phyloP scores from a whole-genome alignment of 306 rosid genomes.

The Alnus rubra region DNA sequence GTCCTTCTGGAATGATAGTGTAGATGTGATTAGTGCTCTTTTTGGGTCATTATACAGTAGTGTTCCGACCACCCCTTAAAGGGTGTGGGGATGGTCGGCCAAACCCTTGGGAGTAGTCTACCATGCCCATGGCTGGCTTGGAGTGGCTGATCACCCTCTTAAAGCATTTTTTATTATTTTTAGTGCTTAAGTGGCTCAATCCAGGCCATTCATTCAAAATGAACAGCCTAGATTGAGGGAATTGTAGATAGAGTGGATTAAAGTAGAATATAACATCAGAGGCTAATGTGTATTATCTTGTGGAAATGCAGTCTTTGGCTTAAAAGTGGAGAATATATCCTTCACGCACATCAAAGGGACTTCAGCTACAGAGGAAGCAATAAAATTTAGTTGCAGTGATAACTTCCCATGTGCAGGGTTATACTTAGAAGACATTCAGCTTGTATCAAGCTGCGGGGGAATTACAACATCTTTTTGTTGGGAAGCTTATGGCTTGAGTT shows the following conservation, averaged over 20 bases:
- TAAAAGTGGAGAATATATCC: conserved; percentile 66
- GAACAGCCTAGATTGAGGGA: too few relatives aligned
- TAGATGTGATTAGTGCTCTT: too few relatives aligned
- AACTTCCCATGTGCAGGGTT: conserved; percentile 62
- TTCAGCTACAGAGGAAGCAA: conserved; percentile 74
- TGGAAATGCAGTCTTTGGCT: conserved; percentile 66
- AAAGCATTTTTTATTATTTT: too few relatives aligned
- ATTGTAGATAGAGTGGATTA: neutral
- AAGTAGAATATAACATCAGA: conserved; percentile 16
- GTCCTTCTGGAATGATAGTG: neutral
- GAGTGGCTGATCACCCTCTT: too few relatives aligned
- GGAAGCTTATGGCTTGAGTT: conserved; percentile 72
- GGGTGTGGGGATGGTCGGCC: too few relatives aligned
- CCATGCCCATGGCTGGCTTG: too few relatives aligned
- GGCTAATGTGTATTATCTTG: conserved; percentile 11
- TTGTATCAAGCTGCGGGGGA: conserved; percentile 38
- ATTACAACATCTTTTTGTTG: conserved; percentile 59
- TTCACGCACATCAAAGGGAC: conserved; percentile 72
- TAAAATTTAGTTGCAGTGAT: conserved; percentile 77
- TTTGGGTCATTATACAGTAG: too few relatives aligned
- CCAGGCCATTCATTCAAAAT: too few relatives aligned
- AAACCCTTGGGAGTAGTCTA: too few relatives aligned
- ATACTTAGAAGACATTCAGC: conserved; percentile 62
- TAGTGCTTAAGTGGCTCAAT: too few relatives aligned
- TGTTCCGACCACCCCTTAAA: too few relatives aligned